Evolutionary conservation across 257 asterid genomes (phyloP).

Genomic region (Scutellaria baicalensis): DNA sequence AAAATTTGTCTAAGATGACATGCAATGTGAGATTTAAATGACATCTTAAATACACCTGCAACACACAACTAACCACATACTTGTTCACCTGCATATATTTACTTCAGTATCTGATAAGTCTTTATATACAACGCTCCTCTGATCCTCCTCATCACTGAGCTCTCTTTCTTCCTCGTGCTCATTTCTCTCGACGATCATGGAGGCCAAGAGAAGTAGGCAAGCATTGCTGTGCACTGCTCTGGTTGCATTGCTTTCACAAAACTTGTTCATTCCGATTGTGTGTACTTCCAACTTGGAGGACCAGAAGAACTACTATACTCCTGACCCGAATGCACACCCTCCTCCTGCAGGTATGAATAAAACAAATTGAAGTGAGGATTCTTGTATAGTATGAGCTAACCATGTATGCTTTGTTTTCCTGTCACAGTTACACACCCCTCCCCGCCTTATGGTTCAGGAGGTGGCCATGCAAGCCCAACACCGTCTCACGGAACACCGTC

Average conservation of each 20-base stretch:
- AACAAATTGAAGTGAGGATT: no score
- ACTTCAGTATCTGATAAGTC: slow-evolving; percentile 38
- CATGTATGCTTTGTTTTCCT: background rate
- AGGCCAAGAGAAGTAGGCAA: slow-evolving; percentile 27
- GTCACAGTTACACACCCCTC: slow-evolving; percentile 36
- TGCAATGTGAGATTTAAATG: slow-evolving; percentile 33
- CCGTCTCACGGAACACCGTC: slow-evolving; percentile 33
- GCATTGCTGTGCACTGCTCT: slow-evolving; percentile 44
- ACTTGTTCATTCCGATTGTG: slow-evolving; percentile 30
- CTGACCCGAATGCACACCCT: slow-evolving; percentile 41
- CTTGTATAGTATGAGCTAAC: background rate
- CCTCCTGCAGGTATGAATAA: slow-evolving; percentile 39
- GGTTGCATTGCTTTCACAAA: slow-evolving; percentile 48
- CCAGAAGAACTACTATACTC: slow-evolving; percentile 58
- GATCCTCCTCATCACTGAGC: slow-evolving; percentile 16
- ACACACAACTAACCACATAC: slow-evolving; percentile 66
- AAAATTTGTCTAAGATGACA: slow-evolving; percentile 6
- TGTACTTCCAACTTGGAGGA: slow-evolving; percentile 38
- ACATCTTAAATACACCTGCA: slow-evolving; percentile 49
- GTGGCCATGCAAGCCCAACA: slow-evolving; percentile 38
- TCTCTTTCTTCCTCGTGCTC: background rate
- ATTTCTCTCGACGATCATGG: slow-evolving; percentile 20
- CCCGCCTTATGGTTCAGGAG: slow-evolving; percentile 42
- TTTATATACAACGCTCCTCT: slow-evolving; percentile 29
- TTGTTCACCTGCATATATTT: slow-evolving; percentile 53